These are phyloP conservation scores for Suillus sp. DNA, from an alignment of 768 basidiomycete species.

Conservation along the genomic window DNA sequence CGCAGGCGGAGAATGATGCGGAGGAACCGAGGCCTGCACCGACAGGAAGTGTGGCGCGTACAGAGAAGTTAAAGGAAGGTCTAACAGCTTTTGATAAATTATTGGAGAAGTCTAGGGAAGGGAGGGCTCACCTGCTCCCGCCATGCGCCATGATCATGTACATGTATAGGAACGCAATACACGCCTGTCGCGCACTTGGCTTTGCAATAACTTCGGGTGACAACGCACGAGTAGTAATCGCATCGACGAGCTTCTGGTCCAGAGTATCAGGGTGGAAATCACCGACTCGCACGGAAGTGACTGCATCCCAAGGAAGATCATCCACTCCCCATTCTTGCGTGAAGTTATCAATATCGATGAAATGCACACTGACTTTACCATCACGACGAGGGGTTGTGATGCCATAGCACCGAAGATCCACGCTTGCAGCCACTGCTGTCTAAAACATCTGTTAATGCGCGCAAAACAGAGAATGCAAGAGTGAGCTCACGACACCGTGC, in stretches of 20 bases:
- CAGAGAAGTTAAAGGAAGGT: constrained; percentile 75
- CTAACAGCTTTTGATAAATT: constrained; percentile 39
- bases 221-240: constrained; percentile 54
- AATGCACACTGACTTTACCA: constrained; percentile 70
- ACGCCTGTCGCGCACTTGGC: constrained; percentile 46
- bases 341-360: constrained; percentile 78
- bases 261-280: constrained; percentile 64
- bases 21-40: constrained; percentile 97
- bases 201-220: constrained; percentile 35
- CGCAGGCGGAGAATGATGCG: constrained; percentile 91
- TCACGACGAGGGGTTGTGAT: constrained; percentile 76
- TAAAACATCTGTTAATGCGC: constrained; percentile 8
- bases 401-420: constrained; percentile 94
- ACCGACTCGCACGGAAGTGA: constrained; percentile 52
- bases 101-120: constrained; percentile 16
- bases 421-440: constrained; percentile 55
- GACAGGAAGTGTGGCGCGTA: constrained; percentile 88
- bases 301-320: constrained; percentile 77
- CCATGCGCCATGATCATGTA: constrained; percentile 76
- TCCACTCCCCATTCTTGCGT: constrained; percentile 81
- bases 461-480: constrained; percentile 13
- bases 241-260: constrained; percentile 72
- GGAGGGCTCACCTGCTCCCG: constrained; percentile 53
- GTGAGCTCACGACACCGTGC: constrained; percentile 82
- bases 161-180: constrained; percentile 86